Percentiles rank a stretch among this genome's conserved stretches.
These are phyloP conservation scores for Gossypium thurberi DNA, from an alignment of 345 rosid genomes.

Conservation along the genomic window DNA sequence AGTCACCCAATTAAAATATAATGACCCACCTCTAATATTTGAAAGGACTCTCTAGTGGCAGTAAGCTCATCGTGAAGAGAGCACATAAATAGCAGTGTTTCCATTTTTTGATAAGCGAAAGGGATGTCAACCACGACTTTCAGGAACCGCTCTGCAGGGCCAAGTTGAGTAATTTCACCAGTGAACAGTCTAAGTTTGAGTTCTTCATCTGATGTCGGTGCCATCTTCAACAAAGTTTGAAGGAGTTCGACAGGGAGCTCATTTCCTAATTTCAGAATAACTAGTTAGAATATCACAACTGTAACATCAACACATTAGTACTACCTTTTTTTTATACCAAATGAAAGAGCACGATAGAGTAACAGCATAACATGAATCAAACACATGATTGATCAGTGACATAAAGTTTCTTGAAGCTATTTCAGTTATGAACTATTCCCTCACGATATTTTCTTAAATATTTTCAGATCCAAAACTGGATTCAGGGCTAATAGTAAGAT, in stretches of 20 bases:
- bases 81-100: conserved; percentile 83
- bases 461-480: neutral
- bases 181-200: conserved; percentile 81
- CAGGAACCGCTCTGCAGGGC: conserved; percentile 88
- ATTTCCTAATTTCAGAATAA: conserved; percentile 50
- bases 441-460: neutral
- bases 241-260: conserved; percentile 88
- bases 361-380: neutral
- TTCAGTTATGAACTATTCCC: neutral
- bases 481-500: neutral
- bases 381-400: neutral
- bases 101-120: conserved; percentile 78
- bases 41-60: conserved; percentile 57
- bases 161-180: conserved; percentile 76
- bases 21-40: conserved; percentile 61
- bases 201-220: conserved; percentile 92
- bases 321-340: neutral
- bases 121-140: conserved; percentile 81
- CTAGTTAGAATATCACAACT: conserved; percentile 20
- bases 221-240: conserved; percentile 85
- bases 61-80: conserved; percentile 75
- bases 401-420: neutral
- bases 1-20: conserved; percentile 14
- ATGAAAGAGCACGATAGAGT: neutral
- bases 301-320: conserved; percentile 11